Percentiles rank a stretch among this genome's conserved stretches.
Evolutionary conservation across 768 basidiomycete species (phyloP).

Genomic region (Trametes meyenii): DNA sequence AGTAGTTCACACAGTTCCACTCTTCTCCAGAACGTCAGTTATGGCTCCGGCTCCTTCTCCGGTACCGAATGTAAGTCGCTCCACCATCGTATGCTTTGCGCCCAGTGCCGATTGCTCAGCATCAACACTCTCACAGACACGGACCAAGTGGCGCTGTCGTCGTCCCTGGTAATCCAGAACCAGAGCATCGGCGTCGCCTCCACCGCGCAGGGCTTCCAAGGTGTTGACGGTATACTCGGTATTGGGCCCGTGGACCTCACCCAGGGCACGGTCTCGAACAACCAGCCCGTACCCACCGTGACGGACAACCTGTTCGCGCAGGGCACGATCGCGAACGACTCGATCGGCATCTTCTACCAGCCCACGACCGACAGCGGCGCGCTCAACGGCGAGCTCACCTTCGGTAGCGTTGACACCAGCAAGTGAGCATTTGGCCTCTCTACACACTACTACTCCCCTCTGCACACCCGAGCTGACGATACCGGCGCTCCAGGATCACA

Average conservation of each 20-base stretch:
- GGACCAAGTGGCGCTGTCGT: constrained; percentile 49
- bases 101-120: not conserved
- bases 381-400: constrained; percentile 57
- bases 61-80: constrained; percentile 51
- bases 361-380: constrained; percentile 44
- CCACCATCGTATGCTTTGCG: not conserved
- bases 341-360: constrained; percentile 55
- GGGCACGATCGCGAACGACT: constrained; percentile 47
- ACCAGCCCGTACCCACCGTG: constrained; percentile 50
- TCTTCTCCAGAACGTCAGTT: constrained; percentile 47
- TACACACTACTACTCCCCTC: not conserved
- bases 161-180: constrained; percentile 45
- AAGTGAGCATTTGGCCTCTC: constrained; percentile 38
- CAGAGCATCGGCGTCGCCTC: constrained; percentile 54
- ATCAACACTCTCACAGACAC: constrained; percentile 36
- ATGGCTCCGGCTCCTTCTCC: constrained; percentile 56
- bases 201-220: constrained; percentile 45
- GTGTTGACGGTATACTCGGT: constrained; percentile 56
- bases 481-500: constrained; percentile 16
- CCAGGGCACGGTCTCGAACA: constrained; percentile 44
- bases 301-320: constrained; percentile 58
- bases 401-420: constrained; percentile 52
- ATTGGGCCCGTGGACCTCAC: constrained; percentile 58
- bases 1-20: constrained; percentile 11
- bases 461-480: not conserved